phyloP scores from a whole-genome alignment of 1,139 yeast species.

The Sugiyamaella xylanicola region DNA sequence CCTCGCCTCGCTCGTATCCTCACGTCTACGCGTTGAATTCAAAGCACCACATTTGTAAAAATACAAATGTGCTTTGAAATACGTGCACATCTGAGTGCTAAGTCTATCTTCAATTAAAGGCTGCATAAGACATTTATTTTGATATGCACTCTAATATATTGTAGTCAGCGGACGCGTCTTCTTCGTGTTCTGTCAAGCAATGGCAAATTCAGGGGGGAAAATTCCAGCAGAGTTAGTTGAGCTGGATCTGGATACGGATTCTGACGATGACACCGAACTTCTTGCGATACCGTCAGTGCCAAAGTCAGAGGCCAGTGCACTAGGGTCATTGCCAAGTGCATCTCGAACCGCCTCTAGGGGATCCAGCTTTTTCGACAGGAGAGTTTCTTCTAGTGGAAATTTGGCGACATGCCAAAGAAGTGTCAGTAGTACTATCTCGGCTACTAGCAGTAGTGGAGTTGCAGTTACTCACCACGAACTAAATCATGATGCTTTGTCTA shows the following conservation, averaged over 20 bases:
- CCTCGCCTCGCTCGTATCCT: no score
- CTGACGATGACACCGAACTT: conserved; percentile 15
- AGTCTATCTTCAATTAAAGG: no score
- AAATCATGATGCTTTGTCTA: conserved; percentile 46
- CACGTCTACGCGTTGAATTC: no score
- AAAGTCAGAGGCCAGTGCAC: neutral
- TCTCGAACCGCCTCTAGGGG: neutral
- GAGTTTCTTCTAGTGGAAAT: neutral
- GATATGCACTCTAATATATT: neutral
- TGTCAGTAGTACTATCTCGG: neutral
- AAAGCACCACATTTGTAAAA: no score
- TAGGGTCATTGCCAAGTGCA: neutral
- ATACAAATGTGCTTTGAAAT: no score
- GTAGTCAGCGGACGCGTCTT: conserved; percentile 1
- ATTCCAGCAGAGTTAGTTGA: neutral
- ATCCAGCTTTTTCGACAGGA: conserved; percentile 4
- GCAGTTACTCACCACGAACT: conserved; percentile 46
- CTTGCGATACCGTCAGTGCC: conserved; percentile 3
- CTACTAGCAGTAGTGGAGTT: neutral
- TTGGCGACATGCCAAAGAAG: neutral
- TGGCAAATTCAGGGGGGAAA: neutral
- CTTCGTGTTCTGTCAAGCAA: conserved; percentile 3
- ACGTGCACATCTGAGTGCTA: no score
- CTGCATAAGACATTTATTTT: neutral
- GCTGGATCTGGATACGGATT: conserved; percentile 8